These are phyloP conservation scores for Lachnellula cervina DNA, from an alignment of 2,329 filamentous ascomycete species.

Conservation along the genomic window DNA sequence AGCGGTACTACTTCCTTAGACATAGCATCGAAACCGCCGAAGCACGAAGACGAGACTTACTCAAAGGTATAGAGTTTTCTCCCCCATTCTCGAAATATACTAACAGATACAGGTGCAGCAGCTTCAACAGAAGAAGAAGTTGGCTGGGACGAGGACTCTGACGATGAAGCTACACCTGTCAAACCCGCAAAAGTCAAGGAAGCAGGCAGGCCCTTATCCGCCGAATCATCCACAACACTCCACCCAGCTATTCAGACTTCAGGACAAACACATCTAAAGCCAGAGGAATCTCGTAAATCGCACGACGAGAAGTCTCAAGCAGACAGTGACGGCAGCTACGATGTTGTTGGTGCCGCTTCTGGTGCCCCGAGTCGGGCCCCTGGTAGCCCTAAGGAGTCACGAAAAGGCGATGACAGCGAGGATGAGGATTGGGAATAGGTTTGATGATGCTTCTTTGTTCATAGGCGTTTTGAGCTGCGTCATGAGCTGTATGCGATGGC, in stretches of 20 bases:
- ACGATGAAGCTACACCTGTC: constrained; percentile 52
- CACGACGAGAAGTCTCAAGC: constrained; percentile 87
- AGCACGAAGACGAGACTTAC: constrained; percentile 76
- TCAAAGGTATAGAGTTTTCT: constrained; percentile 65
- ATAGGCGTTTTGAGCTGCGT: constrained; percentile 15
- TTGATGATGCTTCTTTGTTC: neutral
- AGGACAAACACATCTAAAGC: constrained; percentile 46
- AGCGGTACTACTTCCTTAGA: constrained; percentile 88
- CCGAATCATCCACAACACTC: constrained; percentile 56
- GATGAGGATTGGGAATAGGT: constrained; percentile 72
- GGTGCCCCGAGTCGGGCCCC: constrained; percentile 75
- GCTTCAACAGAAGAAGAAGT: constrained; percentile 69
- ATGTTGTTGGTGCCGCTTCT: constrained; percentile 76
- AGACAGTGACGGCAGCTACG: constrained; percentile 94
- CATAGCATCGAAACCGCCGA: constrained; percentile 93
- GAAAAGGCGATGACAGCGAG: constrained; percentile 58
- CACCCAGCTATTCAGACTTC: constrained; percentile 43
- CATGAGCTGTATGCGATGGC: neutral
- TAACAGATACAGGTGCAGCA: constrained; percentile 40
- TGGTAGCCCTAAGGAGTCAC: constrained; percentile 54
- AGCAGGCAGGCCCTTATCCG: constrained; percentile 42
- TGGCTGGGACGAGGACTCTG: constrained; percentile 61
- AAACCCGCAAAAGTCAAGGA: constrained; percentile 33
- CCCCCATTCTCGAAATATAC: constrained; percentile 6
- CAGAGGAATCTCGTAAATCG: constrained; percentile 63